Evolutionary conservation across 805 yeast species (phyloP), one percentile per base, ranked within the genome.

Genomic region (Grigorovia yakushimaensis): DNA sequence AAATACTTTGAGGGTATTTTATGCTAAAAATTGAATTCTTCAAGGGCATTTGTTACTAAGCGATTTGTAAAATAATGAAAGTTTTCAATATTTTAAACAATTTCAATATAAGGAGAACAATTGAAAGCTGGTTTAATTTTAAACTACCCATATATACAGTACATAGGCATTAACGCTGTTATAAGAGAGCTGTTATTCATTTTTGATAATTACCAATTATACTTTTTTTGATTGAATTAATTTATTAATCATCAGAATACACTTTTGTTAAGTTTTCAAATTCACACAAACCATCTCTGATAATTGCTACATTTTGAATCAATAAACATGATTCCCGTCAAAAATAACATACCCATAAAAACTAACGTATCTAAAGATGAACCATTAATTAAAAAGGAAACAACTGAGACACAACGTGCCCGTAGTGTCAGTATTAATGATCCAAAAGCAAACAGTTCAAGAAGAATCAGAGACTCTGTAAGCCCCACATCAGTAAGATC

Each of bases 401-500:
- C 33, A 27, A 7, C 10, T 4, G 33, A 27, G 13, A 2, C 33
- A 27, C 33, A 27, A 27, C 33, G 33, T 3, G 33, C 33, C 13
- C 33, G 33, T 7, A 27, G 33, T 27, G 33, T 27, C 9, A 27
- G 33, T 27, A 27, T 7, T 27, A 10, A 27, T 27, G 33, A 27
- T 27, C 13, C 36, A 13, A 30, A 8, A 24, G n/a, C 13, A 13
- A 41, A 21, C n/a, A 30, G 35, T 41, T n/a, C 36, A n/a, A 17
- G 27, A 24, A 15, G 21, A 18, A 22, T 21, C 7, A 52, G 56
- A 41, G 45, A 43, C 17, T 54, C 62, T 19, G 54, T 51, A 30
- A 55, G 63, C 44, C 62, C 62, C 20, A 53, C 24, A 5, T 27
- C 33, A 27, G 9, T 27, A 24, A 9, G 27, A 39, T 18, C 54